Evolutionary conservation across 768 basidiomycete species (phyloP).

Genomic region (Termitomyces sp.): DNA sequence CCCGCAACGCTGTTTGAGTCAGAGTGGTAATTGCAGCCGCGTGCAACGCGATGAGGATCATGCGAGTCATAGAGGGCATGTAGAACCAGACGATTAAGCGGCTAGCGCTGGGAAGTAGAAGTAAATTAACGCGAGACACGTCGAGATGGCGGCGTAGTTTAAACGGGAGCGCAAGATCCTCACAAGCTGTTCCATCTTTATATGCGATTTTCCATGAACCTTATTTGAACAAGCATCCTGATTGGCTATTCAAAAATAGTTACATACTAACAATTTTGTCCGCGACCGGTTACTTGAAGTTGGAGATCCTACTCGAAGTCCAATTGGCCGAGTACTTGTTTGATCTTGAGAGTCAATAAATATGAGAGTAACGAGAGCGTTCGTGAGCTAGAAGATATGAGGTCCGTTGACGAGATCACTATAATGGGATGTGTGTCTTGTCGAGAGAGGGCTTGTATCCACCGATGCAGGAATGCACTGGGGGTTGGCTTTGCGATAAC

Average conservation of each 20-base stretch:
- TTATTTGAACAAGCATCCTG: constrained; percentile 19
- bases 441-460: constrained; percentile 30
- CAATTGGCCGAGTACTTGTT: no score
- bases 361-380: no score
- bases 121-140: constrained; percentile 8
- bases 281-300: no score
- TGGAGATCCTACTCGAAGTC: constrained; percentile 4
- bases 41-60: constrained; percentile 39
- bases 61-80: constrained; percentile 35
- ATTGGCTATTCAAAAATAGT: constrained; percentile 19
- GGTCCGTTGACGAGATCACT: no score
- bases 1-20: constrained; percentile 23
- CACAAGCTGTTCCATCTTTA: constrained; percentile 6
- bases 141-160: constrained; percentile 14
- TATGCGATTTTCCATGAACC: constrained; percentile 16
- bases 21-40: constrained; percentile 37
- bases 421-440: no score
- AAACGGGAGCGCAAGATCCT: constrained; percentile 1
- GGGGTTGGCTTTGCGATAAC: neutral
- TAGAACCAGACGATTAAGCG: constrained; percentile 23
- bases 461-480: constrained; percentile 51
- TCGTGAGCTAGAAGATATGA: no score
- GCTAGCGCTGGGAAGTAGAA: constrained; percentile 24
- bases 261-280: no score
- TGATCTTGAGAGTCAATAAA: no score